These are phyloP conservation scores for Gossypium trilobum DNA, from an alignment of 441 rosid genomes.

Conservation along the genomic window DNA sequence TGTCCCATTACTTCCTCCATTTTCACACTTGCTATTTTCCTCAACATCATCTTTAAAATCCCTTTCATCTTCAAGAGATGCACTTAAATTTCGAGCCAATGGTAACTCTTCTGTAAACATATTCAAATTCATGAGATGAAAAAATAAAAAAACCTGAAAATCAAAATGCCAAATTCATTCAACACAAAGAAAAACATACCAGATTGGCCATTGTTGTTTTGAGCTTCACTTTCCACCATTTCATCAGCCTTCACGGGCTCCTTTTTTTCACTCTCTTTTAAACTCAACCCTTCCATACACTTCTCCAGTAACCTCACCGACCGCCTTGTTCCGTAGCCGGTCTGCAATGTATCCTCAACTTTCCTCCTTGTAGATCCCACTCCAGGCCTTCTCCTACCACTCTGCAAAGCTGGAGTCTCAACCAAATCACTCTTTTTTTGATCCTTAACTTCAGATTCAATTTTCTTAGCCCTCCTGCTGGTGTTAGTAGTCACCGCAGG, in stretches of 20 bases:
- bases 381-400: conserved; percentile 20
- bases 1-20: not conserved
- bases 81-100: conserved; percentile 21
- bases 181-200: conserved; percentile 28
- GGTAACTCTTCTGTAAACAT: conserved; percentile 12
- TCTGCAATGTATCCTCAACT: conserved; percentile 28
- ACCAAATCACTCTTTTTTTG: conserved; percentile 15
- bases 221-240: conserved; percentile 21
- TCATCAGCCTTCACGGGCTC: conserved; percentile 24
- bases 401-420: conserved; percentile 24
- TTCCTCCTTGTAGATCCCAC: conserved; percentile 26
- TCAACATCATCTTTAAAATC: conserved; percentile 7
- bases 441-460: conserved; percentile 13
- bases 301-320: conserved; percentile 61
- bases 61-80: conserved; percentile 17
- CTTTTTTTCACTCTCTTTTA: conserved; percentile 32
- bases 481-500: conserved; percentile 28
- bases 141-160: not conserved
- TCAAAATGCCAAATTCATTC: not conserved
- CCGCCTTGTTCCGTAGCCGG: conserved; percentile 51
- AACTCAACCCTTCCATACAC: conserved; percentile 42
- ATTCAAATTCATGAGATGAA: not conserved
- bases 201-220: conserved; percentile 13
- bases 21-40: not conserved
- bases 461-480: conserved; percentile 26